Evolutionary conservation across 495 filamentous ascomycete species (phyloP), one percentile per base, ranked within the genome.

Genomic region (Aspergillus ellipticus): DNA sequence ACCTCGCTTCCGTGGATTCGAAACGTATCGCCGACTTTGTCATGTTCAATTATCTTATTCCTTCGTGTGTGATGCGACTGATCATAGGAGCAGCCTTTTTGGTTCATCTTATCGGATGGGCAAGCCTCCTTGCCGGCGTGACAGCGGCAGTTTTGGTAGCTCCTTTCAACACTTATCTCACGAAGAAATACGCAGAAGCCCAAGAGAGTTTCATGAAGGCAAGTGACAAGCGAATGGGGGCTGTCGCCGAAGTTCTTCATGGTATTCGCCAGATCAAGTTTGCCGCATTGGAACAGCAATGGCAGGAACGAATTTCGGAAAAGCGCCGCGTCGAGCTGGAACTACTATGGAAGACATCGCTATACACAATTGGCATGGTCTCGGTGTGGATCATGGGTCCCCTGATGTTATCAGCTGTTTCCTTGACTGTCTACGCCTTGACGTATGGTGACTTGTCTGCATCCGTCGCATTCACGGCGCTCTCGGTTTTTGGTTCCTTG

Each of bases 211-310:
- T 95, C 42, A 95, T 95, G 90, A 89, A 88, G 63, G 73, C 85
- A 10, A 78, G 89, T 53, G 90, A 96, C 66, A 74, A 82, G 42
- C 93, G 93, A 63, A 82, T 92, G 77, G 84, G 79, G 0, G 78
- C 92, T 1, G 79, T 96, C 11, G 89, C 88, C 0, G 90, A 96
- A 66, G 89, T 88, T 1, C 71, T 96, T 0, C 85, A 89, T 58
- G 90, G 86, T 47, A 93, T 96, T 52, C 81, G 90, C 6, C 90
- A 95, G 64, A 89, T 96, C 66, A 96, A 96, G 60, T 92, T 96
- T 60, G 89, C 88, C 0, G 90, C 89, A 9, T 67, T 90, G n/a
- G 90, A 96, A 64, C 67, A 74, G 15, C 82, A 88, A 56, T 96
- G 90, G 90, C 81, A 92, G 68, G 70, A 78, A n/a, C 85, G 84